Conservation (phyloP, 148 eudicot species). For the Tetragonia tetragonoides region DNA sequence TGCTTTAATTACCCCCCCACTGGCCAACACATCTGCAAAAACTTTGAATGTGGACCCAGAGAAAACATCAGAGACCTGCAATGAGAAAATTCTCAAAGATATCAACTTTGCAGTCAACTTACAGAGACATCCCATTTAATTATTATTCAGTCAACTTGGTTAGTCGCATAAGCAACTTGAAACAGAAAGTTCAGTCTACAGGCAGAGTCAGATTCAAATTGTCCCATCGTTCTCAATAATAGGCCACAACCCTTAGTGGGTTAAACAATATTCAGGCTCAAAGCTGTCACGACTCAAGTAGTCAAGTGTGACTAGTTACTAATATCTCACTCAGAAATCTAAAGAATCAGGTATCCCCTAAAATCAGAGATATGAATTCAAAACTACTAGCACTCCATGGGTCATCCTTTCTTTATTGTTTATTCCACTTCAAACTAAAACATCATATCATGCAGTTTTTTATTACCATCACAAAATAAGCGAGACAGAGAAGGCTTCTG, state of each 20-base stretch:
- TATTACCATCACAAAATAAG: background rate
- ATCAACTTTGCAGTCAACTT: slow-evolving; percentile 1
- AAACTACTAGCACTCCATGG: background rate
- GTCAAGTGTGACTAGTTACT: background rate
- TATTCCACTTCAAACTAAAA: background rate
- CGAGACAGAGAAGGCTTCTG: background rate
- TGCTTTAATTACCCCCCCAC: slow-evolving; percentile 74
- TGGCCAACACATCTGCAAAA: slow-evolving; percentile 63
- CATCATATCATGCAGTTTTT: background rate
- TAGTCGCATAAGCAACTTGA: background rate
- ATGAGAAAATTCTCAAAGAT: background rate
- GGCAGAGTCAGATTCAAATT: background rate
- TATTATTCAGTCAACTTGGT: background rate
- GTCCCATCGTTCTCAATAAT: background rate
- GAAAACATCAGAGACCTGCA: slow-evolving; percentile 81
- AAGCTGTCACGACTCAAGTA: background rate
- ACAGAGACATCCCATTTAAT: background rate
- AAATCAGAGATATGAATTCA: background rate
- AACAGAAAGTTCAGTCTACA: background rate
- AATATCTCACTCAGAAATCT: background rate
- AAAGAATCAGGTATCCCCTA: background rate
- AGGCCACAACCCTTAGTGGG: background rate
- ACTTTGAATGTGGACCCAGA: slow-evolving; percentile 73
- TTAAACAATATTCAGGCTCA: background rate
- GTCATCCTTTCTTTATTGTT: background rate